These are phyloP conservation scores for Kregervanrija fluxuum DNA, from an alignment of 805 yeast genomes.

Conservation along the genomic window DNA sequence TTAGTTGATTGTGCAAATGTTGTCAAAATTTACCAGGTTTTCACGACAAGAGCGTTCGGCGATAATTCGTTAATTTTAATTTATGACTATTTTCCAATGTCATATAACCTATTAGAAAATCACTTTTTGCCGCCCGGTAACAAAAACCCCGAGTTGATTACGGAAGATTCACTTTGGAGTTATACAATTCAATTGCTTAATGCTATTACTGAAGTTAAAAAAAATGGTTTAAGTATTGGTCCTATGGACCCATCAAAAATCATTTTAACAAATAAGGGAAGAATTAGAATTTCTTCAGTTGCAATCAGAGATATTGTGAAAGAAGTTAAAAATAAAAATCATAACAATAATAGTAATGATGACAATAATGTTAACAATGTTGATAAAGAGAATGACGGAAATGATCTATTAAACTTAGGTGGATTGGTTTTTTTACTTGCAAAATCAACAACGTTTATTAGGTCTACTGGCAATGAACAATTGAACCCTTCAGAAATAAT, in stretches of 20 bases:
- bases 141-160: slow-evolving; percentile 40
- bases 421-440: slow-evolving; percentile 50
- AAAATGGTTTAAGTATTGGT: slow-evolving; percentile 55
- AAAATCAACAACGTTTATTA: slow-evolving; percentile 22
- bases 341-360: slow-evolving; percentile 17
- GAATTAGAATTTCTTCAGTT: slow-evolving; percentile 64
- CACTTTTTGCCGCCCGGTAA: slow-evolving; percentile 43
- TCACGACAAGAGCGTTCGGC: slow-evolving; percentile 81
- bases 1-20: slow-evolving; percentile 48
- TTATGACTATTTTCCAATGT: slow-evolving; percentile 79
- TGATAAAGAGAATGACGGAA: slow-evolving; percentile 32
- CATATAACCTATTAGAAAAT: slow-evolving; percentile 61
- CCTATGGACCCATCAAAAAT: slow-evolving; percentile 60
- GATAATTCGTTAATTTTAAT: slow-evolving; percentile 69
- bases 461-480: slow-evolving; percentile 10
- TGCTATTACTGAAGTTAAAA: slow-evolving; percentile 64
- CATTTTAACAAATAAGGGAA: slow-evolving; percentile 61
- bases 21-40: slow-evolving; percentile 69
- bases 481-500: slow-evolving; percentile 19
- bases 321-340: slow-evolving; percentile 25
- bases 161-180: slow-evolving; percentile 66
- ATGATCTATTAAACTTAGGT: slow-evolving; percentile 59
- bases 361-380: slow-evolving; percentile 13
- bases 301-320: slow-evolving; percentile 66
- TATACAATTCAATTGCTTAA: slow-evolving; percentile 68